Percentiles rank a stretch among this genome's conserved stretches.
These are phyloP conservation scores for Malassezia dermatis DNA, from an alignment of 1,284 basidiomycete genomes.

Conservation along the genomic window DNA sequence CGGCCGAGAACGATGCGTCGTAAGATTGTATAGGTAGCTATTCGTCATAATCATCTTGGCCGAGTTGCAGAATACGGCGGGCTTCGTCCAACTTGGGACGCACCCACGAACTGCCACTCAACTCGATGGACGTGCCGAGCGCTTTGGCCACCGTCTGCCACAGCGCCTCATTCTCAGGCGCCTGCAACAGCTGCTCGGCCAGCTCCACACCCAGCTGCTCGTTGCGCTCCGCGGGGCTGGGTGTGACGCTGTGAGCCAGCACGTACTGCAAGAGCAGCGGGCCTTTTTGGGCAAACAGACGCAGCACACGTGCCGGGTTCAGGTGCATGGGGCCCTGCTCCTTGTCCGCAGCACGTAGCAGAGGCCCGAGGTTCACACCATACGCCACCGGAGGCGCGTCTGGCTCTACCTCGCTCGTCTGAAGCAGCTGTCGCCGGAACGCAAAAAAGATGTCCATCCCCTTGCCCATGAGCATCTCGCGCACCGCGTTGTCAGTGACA, in stretches of 20 bases:
- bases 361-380: conserved; percentile 15
- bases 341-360: conserved; percentile 1
- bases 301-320: conserved; percentile 28
- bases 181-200: conserved; percentile 22
- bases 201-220: conserved; percentile 29
- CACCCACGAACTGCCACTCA: conserved; percentile 39
- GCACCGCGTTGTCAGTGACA: conserved; percentile 29
- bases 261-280: conserved; percentile 31
- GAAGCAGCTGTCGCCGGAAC: conserved; percentile 19
- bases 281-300: conserved; percentile 28
- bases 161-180: conserved; percentile 7
- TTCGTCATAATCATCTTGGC: not conserved
- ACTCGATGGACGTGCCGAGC: conserved; percentile 30
- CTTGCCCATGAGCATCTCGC: conserved; percentile 30
- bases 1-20: conserved; percentile 4
- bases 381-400: not conserved
- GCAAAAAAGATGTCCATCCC: conserved; percentile 30
- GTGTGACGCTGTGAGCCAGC: conserved; percentile 30
- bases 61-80: conserved; percentile 18
- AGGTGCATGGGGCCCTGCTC: conserved; percentile 5
- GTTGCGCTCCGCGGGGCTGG: conserved; percentile 20
- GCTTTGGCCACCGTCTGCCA: conserved; percentile 19
- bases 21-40: not conserved
- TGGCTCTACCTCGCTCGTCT: not conserved
- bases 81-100: conserved; percentile 39